Evolutionary conservation across 2,329 filamentous ascomycete genomes (phyloP).

Genomic region (Aspergillus piperis): DNA sequence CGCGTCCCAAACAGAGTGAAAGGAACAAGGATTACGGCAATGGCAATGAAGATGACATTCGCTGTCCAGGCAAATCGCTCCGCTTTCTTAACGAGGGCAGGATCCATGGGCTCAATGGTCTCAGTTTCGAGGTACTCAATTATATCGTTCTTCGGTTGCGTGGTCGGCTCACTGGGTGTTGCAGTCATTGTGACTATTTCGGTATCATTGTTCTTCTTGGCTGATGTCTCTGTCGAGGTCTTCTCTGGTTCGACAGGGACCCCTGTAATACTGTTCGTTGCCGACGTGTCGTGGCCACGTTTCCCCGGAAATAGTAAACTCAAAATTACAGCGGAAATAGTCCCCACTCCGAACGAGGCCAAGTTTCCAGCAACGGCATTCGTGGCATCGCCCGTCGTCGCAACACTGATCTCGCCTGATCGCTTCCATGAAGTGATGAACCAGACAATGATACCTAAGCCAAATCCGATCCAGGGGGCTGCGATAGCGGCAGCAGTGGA

Average conservation of each 20-base stretch:
- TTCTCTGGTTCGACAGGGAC: not conserved
- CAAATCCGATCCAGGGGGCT: conserved; percentile 39
- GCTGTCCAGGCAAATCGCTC: conserved; percentile 41
- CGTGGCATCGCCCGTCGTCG: conserved; percentile 40
- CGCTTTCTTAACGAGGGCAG: conserved; percentile 37
- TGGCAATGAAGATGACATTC: conserved; percentile 37
- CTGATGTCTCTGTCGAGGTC: not conserved
- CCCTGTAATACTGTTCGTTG: not conserved
- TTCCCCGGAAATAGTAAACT: conserved; percentile 38
- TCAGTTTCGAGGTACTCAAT: conserved; percentile 45
- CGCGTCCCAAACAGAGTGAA: conserved; percentile 43
- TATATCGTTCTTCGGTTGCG: conserved; percentile 42
- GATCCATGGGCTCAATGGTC: conserved; percentile 48
- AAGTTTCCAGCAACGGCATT: conserved; percentile 45
- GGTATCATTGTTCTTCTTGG: not conserved
- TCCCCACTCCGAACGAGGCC: conserved; percentile 38
- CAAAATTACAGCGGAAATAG: conserved; percentile 37
- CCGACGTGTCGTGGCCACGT: not conserved
- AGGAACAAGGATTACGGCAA: conserved; percentile 43
- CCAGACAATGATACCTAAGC: conserved; percentile 40
- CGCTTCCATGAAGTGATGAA: conserved; percentile 39
- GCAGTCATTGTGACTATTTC: not conserved
- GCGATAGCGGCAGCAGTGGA: conserved; percentile 40
- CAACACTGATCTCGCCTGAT: conserved; percentile 37
- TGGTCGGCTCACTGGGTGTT: conserved; percentile 1